Conservation (phyloP, 2,329 filamentous ascomycete genomes). For the Diplodia corticola region DNA sequence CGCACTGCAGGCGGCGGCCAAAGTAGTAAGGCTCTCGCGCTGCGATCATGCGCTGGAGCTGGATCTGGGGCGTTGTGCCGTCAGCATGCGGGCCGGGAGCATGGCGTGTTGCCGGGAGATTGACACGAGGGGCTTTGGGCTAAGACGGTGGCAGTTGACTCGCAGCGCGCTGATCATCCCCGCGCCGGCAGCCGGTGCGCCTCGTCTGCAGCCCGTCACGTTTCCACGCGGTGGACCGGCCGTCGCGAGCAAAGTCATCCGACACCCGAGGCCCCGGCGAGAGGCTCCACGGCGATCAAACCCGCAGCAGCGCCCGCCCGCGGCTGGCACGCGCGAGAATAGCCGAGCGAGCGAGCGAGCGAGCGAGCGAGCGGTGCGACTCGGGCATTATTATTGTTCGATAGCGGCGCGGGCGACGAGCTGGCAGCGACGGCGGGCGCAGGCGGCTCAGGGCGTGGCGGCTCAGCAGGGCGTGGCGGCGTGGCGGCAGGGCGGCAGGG, state of each 20-base stretch:
- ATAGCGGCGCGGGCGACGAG: neutral
- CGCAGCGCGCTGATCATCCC: constrained; percentile 21
- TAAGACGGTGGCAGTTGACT: constrained; percentile 15
- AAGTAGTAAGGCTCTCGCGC: neutral
- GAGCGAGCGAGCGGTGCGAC: neutral
- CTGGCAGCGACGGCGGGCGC: no score
- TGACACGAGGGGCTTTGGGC: constrained; percentile 15
- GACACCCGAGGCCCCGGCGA: neutral
- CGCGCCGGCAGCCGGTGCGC: constrained; percentile 6
- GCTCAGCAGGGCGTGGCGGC: no score
- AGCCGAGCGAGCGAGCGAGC: no score
- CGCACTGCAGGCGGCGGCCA: neutral
- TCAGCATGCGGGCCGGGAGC: constrained; percentile 19
- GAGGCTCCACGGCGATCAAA: constrained; percentile 24
- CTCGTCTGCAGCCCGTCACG: constrained; percentile 15
- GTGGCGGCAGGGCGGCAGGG: no score
- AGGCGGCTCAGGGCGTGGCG: no score
- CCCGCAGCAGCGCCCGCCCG: neutral
- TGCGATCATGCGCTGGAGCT: constrained; percentile 17
- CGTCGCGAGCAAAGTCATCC: constrained; percentile 16
- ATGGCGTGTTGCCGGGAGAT: constrained; percentile 18
- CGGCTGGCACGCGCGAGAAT: neutral
- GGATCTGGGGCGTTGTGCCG: constrained; percentile 22
- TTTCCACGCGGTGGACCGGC: constrained; percentile 13
- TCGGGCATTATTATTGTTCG: neutral